phyloP scores from a whole-genome alignment of 805 yeast species.

The Blastobotrys peoriensis region DNA sequence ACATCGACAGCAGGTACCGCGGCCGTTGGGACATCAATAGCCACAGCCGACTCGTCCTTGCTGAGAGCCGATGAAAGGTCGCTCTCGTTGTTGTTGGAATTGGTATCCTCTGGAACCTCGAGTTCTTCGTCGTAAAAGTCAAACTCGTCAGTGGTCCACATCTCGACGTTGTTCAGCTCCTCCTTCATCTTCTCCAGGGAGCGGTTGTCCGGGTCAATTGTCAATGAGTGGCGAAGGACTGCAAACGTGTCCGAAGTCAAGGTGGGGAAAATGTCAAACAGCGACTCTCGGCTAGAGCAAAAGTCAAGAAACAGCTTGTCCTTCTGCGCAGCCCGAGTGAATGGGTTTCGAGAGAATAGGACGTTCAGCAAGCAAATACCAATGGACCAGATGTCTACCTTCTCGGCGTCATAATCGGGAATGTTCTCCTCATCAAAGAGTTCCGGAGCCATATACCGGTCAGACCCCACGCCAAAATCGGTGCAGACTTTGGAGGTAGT shows the following conservation, averaged over 20 bases:
- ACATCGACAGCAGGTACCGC: slow-evolving; percentile 1
- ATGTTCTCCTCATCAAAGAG: slow-evolving; percentile 51
- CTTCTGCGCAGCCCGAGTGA: slow-evolving; percentile 68
- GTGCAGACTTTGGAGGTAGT: slow-evolving; percentile 52
- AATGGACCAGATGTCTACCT: slow-evolving; percentile 84
- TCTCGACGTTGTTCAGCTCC: slow-evolving; percentile 55
- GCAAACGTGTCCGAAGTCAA: slow-evolving; percentile 82
- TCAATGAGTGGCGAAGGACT: slow-evolving; percentile 69
- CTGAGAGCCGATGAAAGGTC: not conserved
- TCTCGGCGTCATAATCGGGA: slow-evolving; percentile 62
- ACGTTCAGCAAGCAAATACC: slow-evolving; percentile 79
- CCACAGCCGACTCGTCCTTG: slow-evolving; percentile 1
- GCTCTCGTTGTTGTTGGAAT: slow-evolving; percentile 5
- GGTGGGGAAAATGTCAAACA: slow-evolving; percentile 85
- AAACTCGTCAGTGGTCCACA: slow-evolving; percentile 83
- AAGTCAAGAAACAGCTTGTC: slow-evolving; percentile 82
- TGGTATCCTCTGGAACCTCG: slow-evolving; percentile 30
- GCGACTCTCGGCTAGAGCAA: slow-evolving; percentile 79
- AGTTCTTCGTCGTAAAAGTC: slow-evolving; percentile 45
- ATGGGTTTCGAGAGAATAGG: slow-evolving; percentile 86
- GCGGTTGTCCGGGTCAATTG: slow-evolving; percentile 84
- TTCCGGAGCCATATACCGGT: slow-evolving; percentile 94
- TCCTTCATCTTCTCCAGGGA: slow-evolving; percentile 53
- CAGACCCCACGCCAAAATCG: slow-evolving; percentile 84
- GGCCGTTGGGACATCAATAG: not conserved